These are phyloP conservation scores for Penicillium cataractarum DNA, from an alignment of 495 filamentous ascomycete genomes.

Conservation along the genomic window DNA sequence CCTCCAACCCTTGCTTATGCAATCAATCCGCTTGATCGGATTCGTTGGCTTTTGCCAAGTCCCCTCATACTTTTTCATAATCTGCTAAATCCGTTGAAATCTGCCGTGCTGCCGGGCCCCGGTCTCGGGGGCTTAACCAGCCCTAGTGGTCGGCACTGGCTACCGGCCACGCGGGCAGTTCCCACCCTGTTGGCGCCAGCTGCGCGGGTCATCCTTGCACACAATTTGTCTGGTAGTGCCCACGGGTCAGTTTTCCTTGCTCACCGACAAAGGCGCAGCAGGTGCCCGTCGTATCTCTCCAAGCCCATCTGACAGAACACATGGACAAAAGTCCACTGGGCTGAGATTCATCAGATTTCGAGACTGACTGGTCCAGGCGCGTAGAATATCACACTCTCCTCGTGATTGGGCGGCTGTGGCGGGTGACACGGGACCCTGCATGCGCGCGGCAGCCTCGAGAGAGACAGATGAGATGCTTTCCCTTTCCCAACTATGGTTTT, in stretches of 20 bases:
- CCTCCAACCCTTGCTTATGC: neutral
- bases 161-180: slow-evolving; percentile 2
- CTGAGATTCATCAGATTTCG: slow-evolving; percentile 1
- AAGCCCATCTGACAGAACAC: neutral
- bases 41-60: neutral
- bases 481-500: slow-evolving; percentile 3
- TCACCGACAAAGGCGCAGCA: neutral
- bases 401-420: neutral
- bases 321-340: neutral
- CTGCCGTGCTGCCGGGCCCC: neutral
- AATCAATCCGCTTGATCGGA: neutral
- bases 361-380: slow-evolving; percentile 1
- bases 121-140: neutral
- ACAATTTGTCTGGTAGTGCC: no score
- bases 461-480: neutral
- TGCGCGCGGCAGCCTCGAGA: slow-evolving; percentile 1
- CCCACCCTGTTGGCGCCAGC: neutral
- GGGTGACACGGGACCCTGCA: slow-evolving; percentile 6
- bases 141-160: neutral
- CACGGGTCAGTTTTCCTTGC: no score
- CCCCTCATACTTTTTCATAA: no score
- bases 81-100: neutral
- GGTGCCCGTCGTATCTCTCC: neutral
- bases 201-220: neutral
- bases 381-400: no score